Conservation (phyloP, 2,329 filamentous ascomycete genomes). For the Colletotrichum sansevieriae region DNA sequence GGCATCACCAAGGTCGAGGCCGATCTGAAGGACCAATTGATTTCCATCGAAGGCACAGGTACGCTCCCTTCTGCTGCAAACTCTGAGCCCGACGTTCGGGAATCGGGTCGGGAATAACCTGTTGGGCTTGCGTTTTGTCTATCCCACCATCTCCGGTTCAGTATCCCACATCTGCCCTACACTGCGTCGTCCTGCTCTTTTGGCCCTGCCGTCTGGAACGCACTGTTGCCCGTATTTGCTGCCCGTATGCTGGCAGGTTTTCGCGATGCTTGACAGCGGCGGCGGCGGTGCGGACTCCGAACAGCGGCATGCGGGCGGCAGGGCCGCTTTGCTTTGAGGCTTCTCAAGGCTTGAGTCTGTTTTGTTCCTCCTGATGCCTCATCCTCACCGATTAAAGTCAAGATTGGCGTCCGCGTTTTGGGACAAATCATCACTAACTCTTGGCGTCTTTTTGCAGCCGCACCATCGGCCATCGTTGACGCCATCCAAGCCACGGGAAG, state of each 20-base stretch:
- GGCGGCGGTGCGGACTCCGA: background rate
- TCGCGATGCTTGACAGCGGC: background rate
- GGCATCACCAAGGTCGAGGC: conserved; percentile 88
- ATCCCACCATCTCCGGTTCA: background rate
- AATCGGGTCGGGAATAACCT: background rate
- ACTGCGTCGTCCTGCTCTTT: too few species aligned
- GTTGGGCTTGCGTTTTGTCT: background rate
- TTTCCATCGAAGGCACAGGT: conserved; percentile 88
- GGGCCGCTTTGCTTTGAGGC: conserved; percentile 15
- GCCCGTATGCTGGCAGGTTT: background rate
- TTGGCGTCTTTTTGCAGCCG: conserved; percentile 61
- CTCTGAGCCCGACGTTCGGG: conserved; percentile 20
- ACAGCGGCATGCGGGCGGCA: conserved; percentile 6
- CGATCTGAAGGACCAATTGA: conserved; percentile 84
- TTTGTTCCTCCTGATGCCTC: conserved; percentile 13
- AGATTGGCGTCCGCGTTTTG: conserved; percentile 23
- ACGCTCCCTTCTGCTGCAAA: conserved; percentile 47
- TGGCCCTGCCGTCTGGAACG: too few species aligned
- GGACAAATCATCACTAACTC: conserved; percentile 21
- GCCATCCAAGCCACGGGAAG: conserved; percentile 91
- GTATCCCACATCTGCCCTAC: background rate
- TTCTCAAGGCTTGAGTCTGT: conserved; percentile 17
- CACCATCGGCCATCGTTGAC: conserved; percentile 89
- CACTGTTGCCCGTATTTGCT: background rate
- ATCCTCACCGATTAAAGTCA: conserved; percentile 4